phyloP scores from a whole-genome alignment of 225 moss, liverwort and hornwort species.

The Climacium dendroides region DNA sequence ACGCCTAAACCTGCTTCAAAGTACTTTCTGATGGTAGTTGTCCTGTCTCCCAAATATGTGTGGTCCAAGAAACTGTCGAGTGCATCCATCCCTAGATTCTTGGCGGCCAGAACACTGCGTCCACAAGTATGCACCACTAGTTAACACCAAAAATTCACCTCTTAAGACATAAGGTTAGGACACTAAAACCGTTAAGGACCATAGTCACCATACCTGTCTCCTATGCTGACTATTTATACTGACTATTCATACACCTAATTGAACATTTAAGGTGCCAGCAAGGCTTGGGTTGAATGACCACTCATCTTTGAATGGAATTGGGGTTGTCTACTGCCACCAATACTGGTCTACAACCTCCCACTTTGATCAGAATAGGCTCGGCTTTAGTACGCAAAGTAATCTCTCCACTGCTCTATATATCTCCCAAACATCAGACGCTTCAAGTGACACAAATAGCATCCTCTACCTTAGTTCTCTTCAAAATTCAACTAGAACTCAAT shows the following conservation, averaged over 20 bases:
- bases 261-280: background rate
- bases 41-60: slow-evolving; percentile 68
- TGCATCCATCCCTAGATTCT: slow-evolving; percentile 47
- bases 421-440: background rate
- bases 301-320: background rate
- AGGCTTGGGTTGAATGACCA: background rate
- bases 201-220: background rate
- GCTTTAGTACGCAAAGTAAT: background rate
- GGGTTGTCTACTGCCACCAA: background rate
- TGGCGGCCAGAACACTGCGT: slow-evolving; percentile 71
- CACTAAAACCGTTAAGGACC: too few relatives aligned
- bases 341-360: background rate
- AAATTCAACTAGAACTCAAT: background rate
- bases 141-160: background rate
- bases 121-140: background rate
- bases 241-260: background rate
- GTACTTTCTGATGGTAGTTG: slow-evolving; percentile 52
- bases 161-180: background rate
- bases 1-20: slow-evolving; percentile 26
- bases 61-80: slow-evolving; percentile 80
- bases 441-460: background rate
- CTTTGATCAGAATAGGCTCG: background rate
- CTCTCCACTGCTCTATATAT: background rate
- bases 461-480: background rate
- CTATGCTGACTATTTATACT: background rate